Base-by-base conservation (phyloP, 2,329 filamentous ascomycete species). In the Trichoderma sp. region DNA sequence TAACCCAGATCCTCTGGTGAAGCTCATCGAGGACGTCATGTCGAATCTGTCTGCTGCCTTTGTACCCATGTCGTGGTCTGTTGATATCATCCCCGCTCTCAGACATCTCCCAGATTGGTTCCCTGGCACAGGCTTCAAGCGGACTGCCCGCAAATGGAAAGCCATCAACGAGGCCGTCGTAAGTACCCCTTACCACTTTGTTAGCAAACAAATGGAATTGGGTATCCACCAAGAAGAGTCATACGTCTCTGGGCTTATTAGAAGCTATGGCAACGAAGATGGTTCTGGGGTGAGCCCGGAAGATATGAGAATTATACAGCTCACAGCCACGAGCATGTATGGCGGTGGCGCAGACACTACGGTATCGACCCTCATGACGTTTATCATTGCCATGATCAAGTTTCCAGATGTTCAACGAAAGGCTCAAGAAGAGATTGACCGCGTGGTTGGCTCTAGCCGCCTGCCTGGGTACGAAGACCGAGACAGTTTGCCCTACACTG, bases 21-120 rank as follows among this genome's bases (percentile, higher is more conserved):
- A 70, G 2, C 66, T 75, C 8, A 72, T 72, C 7, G 72, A 74
- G 10, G 51, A 71, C 16, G 70, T 74, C 39, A 71, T 76, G 61
- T 21, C 32, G 2, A 70, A 75, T 5, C 70, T 76, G 30, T 72
- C 70, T 4, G 58, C 60, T 14, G 73, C 74, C 1, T 55, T 70
- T 1, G 68, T 68, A 4, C 75, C 75, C 2, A 66, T 71, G 28
- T 49, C 68, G 5, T 75, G 74, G 74, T 16, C 70, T 5, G 75
- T 77, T 14, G 75, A 76, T 28, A 65, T 73, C 13, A 68, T 77
- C 5, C 74, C 75, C n/a, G 13, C 55, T 5, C 63, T 76, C 6
- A 59, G 61, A 24, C 69, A 73, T 32, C 59, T 76, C 4, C 75
- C 75, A 5, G 74, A 75, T 1, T 69, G 73, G 26, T 61, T 75